Evolutionary conservation across 352 stramenopile genomes (phyloP).

Genomic region (Globisporangium radiosum): DNA sequence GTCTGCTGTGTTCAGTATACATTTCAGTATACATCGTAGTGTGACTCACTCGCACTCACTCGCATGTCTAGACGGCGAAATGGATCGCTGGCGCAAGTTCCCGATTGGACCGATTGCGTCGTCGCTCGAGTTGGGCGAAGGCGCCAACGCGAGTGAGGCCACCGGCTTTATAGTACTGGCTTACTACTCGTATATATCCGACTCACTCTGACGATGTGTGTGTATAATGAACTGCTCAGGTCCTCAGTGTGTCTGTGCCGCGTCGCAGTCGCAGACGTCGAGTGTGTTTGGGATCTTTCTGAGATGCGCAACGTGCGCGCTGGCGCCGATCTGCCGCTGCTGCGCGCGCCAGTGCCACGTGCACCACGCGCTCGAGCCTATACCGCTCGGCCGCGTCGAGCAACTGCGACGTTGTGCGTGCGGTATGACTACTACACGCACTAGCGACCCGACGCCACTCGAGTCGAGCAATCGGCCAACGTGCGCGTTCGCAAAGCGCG

Average conservation of each 20-base stretch:
- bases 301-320: constrained; percentile 34
- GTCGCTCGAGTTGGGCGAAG: constrained; percentile 10
- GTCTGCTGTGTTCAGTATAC: not conserved
- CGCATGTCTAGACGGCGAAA: constrained; percentile 7
- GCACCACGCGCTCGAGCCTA: constrained; percentile 22
- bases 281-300: constrained; percentile 38
- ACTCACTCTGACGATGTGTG: not conserved
- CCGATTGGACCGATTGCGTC: constrained; percentile 16
- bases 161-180: not conserved
- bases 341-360: constrained; percentile 50
- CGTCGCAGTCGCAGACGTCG: constrained; percentile 19
- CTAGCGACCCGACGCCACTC: not conserved
- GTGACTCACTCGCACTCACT: not conserved
- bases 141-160: not conserved
- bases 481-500: constrained; percentile 1
- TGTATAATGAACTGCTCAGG: not conserved
- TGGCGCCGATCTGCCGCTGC: constrained; percentile 37
- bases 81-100: constrained; percentile 69
- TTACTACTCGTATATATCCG: not conserved
- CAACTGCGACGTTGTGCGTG: not conserved
- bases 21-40: too few species aligned
- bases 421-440: not conserved
- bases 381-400: not conserved
- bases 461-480: not conserved
- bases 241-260: constrained; percentile 18